A percentile compares a stretch with the other conserved stretches of the same genome.
Conservation (phyloP, 257 asterid genomes). For the Rauvolfia tetraphylla region DNA sequence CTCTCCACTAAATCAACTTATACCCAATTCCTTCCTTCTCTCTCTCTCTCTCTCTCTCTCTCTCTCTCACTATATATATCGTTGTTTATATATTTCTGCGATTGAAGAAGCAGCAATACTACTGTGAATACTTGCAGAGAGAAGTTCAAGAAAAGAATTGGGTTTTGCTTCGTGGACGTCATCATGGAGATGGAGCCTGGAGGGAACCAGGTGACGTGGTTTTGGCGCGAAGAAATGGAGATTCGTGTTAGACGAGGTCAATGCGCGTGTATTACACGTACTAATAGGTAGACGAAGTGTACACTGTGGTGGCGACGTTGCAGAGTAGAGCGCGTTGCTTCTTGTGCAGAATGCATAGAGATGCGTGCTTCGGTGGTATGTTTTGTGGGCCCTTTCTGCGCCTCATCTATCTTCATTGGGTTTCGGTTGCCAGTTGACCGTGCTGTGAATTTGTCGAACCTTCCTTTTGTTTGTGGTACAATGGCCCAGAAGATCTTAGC, state of each 20-base stretch:
- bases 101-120: constrained; percentile 26
- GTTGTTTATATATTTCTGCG: not conserved
- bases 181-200: not conserved
- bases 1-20: not conserved
- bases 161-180: not conserved
- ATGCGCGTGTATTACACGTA: not conserved
- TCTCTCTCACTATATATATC: not conserved
- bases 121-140: not conserved
- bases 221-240: not conserved
- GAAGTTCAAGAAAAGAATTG: constrained; percentile 23
- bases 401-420: constrained; percentile 3
- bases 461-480: not conserved
- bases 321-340: not conserved
- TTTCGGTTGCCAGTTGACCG: not conserved
- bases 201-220: constrained; percentile 8
- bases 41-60: not conserved
- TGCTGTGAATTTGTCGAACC: constrained; percentile 5
- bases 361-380: not conserved
- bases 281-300: not conserved
- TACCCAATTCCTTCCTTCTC: not conserved
- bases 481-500: constrained; percentile 2
- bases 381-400: constrained; percentile 12
- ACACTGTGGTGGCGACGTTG: not conserved
- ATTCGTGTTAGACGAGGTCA: not conserved
- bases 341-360: not conserved